phyloP scores from a whole-genome alignment of 352 stramenopile species.

The Pythium insidiosum region DNA sequence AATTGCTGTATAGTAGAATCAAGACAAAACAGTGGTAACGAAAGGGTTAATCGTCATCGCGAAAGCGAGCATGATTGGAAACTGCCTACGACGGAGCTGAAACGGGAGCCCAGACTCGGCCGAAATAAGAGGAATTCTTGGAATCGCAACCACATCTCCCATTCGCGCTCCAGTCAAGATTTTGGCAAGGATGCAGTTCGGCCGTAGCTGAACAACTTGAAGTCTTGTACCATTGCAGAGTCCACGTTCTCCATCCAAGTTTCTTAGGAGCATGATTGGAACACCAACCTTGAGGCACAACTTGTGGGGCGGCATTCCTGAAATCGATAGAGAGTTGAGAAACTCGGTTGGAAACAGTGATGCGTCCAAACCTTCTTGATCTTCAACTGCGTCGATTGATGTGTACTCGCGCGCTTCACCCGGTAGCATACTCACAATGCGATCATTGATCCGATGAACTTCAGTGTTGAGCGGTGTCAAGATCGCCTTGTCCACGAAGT shows the following conservation, averaged over 20 bases:
- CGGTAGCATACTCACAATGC: neutral
- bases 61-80: conserved; percentile 7
- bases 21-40: too few species aligned
- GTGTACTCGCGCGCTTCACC: neutral
- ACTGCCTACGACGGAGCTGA: conserved; percentile 6
- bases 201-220: conserved; percentile 8
- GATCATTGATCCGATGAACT: conserved; percentile 1
- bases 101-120: conserved; percentile 3
- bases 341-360: neutral
- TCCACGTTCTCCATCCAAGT: conserved; percentile 14
- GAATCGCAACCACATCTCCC: conserved; percentile 9
- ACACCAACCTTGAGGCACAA: conserved; percentile 9
- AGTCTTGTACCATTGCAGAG: conserved; percentile 21
- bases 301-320: conserved; percentile 16
- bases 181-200: conserved; percentile 12
- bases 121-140: conserved; percentile 8
- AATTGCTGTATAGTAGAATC: too few species aligned
- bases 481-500: conserved; percentile 1
- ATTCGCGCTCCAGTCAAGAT: conserved; percentile 15
- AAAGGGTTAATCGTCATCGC: conserved; percentile 15
- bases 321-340: conserved; percentile 10
- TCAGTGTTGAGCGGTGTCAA: neutral
- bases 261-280: conserved; percentile 22
- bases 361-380: neutral
- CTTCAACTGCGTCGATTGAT: neutral